These are phyloP conservation scores for Alternaria gansuensis DNA, from an alignment of 2,329 filamentous ascomycete species.

Conservation along the genomic window DNA sequence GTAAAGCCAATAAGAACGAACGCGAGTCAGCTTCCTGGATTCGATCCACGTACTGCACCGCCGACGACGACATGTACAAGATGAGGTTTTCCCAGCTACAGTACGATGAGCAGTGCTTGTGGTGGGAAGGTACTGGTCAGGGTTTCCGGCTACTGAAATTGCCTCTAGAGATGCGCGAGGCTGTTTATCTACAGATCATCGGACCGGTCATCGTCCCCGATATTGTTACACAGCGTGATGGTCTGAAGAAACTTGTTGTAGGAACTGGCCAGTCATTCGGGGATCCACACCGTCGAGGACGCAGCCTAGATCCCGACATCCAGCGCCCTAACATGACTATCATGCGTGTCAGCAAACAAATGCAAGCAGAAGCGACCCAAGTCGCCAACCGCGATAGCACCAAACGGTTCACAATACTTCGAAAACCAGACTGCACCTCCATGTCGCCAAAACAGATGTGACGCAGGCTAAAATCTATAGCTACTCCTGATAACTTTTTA, in stretches of 20 bases:
- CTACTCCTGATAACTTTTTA: conserved; percentile 5
- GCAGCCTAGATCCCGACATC: conserved; percentile 23
- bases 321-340: conserved; percentile 22
- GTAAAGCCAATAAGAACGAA: neutral
- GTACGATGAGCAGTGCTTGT: conserved; percentile 24
- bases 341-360: conserved; percentile 20
- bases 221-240: neutral
- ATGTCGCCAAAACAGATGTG: neutral
- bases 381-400: conserved; percentile 10
- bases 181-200: conserved; percentile 24
- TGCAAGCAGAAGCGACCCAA: conserved; percentile 10
- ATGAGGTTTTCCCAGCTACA: conserved; percentile 20
- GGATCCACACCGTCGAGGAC: neutral
- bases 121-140: conserved; percentile 28
- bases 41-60: conserved; percentile 19
- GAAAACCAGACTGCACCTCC: neutral
- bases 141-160: conserved; percentile 23
- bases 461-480: neutral
- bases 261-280: conserved; percentile 15
- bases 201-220: conserved; percentile 25
- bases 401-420: conserved; percentile 18
- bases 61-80: conserved; percentile 10
- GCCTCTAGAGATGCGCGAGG: conserved; percentile 24
- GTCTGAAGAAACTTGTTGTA: conserved; percentile 6
- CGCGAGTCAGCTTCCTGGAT: conserved; percentile 20